Evolutionary conservation across 106 monocot genomes (phyloP), one percentile per base, ranked within the genome.

Genomic region (Posidonia australis): DNA sequence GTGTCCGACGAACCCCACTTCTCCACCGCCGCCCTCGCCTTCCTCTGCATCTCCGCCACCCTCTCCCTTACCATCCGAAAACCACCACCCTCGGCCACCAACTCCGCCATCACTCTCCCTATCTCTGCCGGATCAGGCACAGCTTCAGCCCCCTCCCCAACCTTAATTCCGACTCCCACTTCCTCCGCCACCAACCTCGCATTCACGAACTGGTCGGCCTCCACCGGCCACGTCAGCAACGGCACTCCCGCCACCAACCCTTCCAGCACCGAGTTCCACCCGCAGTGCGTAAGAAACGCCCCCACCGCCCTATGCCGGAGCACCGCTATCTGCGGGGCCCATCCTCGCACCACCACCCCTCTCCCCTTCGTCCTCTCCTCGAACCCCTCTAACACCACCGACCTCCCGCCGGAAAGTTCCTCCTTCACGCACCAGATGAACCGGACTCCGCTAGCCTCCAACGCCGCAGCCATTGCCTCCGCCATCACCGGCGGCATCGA

Each of bases 371-470:
- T 49, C 32, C 77, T 54, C 72, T 58, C 70, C 63, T 69, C 78
- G 66, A 85, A 78, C 28, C 65, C 75, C 64, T 71, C 67, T 17
- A 76, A 78, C 26, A 72, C 53, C 43, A 58, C 74, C 2, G 22
- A n/a, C n/a, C 56, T 45, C 13, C 23, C 63, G 10, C 63, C 63
- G 11, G 29, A 17, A 3, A 67, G 43, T n/a, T 9, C 20, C 16
- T 29, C 48, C 56, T 18, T 47, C 9, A 48, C 46, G 24, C 55
- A 53, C 86, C 86, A 86, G 13, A 86, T 58, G 52, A 82, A 86
- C 5, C 27, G 13, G 0, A 60, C 67, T 0, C 70, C 67, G 24
- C 78, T 82, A 41, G 26, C 18, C 67, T 86, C 79, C 63, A 86
- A 58, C 29, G 43, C 72, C 1, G 60, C 66, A 5, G 70, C 79